Evolutionary conservation across 768 basidiomycete genomes (phyloP).

Genomic region (Lyophyllum atratum): DNA sequence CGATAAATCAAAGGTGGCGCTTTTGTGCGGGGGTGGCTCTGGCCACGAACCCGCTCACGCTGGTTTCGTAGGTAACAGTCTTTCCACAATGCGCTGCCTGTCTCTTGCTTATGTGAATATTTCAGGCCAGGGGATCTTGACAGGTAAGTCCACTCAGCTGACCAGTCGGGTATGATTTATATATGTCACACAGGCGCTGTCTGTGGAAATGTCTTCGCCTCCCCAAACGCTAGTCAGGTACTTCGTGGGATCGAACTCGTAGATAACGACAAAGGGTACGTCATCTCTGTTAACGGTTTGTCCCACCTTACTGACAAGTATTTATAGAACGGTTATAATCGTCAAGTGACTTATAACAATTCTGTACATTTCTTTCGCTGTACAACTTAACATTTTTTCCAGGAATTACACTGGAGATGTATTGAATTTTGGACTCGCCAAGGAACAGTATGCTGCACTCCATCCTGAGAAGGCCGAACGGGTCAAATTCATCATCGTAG

Average conservation of each 20-base stretch:
- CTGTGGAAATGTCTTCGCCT: slow-evolving; percentile 88
- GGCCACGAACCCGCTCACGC: slow-evolving; percentile 94
- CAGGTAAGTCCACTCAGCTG: slow-evolving; percentile 43
- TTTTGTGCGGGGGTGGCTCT: slow-evolving; percentile 83
- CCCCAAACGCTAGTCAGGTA: slow-evolving; percentile 86
- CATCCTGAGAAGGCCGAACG: slow-evolving; percentile 67
- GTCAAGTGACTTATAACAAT: slow-evolving; percentile 57
- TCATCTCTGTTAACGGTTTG: neutral
- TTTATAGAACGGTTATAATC: slow-evolving; percentile 72
- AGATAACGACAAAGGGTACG: slow-evolving; percentile 70
- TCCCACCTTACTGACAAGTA: neutral
- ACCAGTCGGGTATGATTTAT: neutral
- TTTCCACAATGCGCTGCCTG: neutral
- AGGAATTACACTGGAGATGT: slow-evolving; percentile 92
- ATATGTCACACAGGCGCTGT: slow-evolving; percentile 54
- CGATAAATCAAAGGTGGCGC: slow-evolving; percentile 67
- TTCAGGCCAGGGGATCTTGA: slow-evolving; percentile 75
- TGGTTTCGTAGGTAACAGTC: slow-evolving; percentile 80
- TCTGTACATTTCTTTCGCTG: neutral
- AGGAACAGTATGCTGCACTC: slow-evolving; percentile 76
- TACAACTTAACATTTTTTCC: slow-evolving; percentile 4
- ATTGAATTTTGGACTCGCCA: slow-evolving; percentile 89
- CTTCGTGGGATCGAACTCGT: slow-evolving; percentile 77
- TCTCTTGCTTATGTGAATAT: neutral
- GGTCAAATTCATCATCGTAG: slow-evolving; percentile 80